Percentiles rank a stretch among this genome's conserved stretches.
phyloP scores from a whole-genome alignment of 441 rosid genomes.

The Aleurites moluccanus region DNA sequence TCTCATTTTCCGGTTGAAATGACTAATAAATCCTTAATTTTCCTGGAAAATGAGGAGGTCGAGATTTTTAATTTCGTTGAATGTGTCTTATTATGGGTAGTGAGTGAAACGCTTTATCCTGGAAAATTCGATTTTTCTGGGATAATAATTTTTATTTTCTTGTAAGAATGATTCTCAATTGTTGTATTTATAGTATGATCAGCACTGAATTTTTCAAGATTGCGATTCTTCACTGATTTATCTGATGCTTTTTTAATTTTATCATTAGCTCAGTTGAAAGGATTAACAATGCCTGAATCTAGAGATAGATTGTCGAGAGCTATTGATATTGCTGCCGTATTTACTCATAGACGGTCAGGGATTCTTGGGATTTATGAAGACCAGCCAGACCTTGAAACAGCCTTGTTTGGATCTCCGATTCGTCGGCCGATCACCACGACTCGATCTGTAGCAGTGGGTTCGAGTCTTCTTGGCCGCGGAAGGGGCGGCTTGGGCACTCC shows the following conservation, averaged over 20 bases:
- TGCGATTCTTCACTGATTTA: background rate
- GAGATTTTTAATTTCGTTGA: too few relatives aligned
- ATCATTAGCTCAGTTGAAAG: slow-evolving; percentile 10
- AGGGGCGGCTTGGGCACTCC: slow-evolving; percentile 44
- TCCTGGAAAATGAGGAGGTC: too few relatives aligned
- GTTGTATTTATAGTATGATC: background rate
- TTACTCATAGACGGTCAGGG: slow-evolving; percentile 40
- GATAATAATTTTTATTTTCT: background rate
- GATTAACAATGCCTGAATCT: slow-evolving; percentile 52
- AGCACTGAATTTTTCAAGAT: background rate
- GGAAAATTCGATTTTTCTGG: background rate
- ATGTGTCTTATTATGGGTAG: too few relatives aligned
- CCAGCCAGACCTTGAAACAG: slow-evolving; percentile 27
- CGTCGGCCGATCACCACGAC: slow-evolving; percentile 12
- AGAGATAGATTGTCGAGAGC: slow-evolving; percentile 61
- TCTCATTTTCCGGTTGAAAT: too few relatives aligned
- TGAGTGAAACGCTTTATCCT: too few relatives aligned
- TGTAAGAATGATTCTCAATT: background rate
- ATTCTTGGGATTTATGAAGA: slow-evolving; percentile 36
- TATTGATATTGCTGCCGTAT: slow-evolving; percentile 48
- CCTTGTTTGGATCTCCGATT: slow-evolving; percentile 29
- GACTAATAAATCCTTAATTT: too few relatives aligned
- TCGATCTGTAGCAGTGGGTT: slow-evolving; percentile 20
- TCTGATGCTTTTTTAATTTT: background rate
- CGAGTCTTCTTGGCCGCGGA: slow-evolving; percentile 27